Base-by-base conservation (phyloP, 495 filamentous ascomycete genomes). In the Tuber borchii region DNA sequence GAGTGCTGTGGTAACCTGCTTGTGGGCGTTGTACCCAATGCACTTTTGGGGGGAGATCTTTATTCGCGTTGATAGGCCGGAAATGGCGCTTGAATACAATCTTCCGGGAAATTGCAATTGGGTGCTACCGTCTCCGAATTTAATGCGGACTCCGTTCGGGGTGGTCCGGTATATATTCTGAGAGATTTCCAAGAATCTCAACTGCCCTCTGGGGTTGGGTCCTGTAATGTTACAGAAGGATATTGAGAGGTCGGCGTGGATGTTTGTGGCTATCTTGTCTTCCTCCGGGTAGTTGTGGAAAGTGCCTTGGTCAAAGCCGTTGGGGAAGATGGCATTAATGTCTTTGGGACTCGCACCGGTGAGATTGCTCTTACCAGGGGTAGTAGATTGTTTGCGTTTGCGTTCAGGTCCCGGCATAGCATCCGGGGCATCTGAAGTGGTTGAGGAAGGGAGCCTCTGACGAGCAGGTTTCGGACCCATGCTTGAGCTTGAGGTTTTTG, bases 211-310 rank as follows among this genome's bases (percentile, higher is more conserved):
- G 10, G 51, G 22, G 51, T 61, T 31, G 10, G 10, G n/a, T 12
- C 9, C 10, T 3, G 2, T 4, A 2, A 2, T 0, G 22, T 2
- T n/a, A 31, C 2, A 3, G 14, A 2, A 0, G 9, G n/a, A 9
- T 1, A 12, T 2, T 9, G 10, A 22, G n/a, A 61, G n/a, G n/a
- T 1, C 10, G 10, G 22, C 9, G 2, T 26, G 14, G n/a, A 61
- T 61, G 51, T 61, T 61, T 61, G n/a, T 31, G 12, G 51, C n/a
- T 31, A 61, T 31, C 51, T 61, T 61, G n/a, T 61, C 51, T n/a
- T 61, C 51, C 14, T 61, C 51, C 10, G n/a, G n/a, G n/a, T 31
- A 61, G 51, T 61, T 61, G 51, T 61, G 51, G 51, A 61, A 61
- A 26, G 51, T 26, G 51, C 51, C 51, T 22, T 61, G 10, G n/a